Evolutionary conservation across 495 filamentous ascomycete species (phyloP).

Genomic region (Alectoria sarmentosa): DNA sequence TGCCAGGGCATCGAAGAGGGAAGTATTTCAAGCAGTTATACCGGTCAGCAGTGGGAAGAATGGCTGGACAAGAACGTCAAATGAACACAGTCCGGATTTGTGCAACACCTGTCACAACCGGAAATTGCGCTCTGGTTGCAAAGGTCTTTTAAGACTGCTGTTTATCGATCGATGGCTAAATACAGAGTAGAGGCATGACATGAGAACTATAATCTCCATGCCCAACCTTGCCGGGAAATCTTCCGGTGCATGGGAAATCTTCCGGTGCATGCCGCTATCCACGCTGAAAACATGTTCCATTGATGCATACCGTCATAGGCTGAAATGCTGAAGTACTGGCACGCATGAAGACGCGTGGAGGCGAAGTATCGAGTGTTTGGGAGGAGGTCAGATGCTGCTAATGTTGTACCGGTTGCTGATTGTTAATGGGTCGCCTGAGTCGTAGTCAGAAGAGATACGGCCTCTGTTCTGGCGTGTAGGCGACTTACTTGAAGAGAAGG

Average conservation of each 20-base stretch:
- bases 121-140: neutral
- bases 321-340: slow-evolving; percentile 9
- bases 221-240: slow-evolving; percentile 7
- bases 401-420: slow-evolving; percentile 54
- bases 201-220: slow-evolving; percentile 10
- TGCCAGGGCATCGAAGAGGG: slow-evolving; percentile 64
- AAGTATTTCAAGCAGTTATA: slow-evolving; percentile 71
- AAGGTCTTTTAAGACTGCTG: neutral
- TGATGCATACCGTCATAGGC: slow-evolving; percentile 11
- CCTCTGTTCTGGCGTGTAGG: neutral
- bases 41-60: slow-evolving; percentile 70
- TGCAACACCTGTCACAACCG: neutral
- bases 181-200: slow-evolving; percentile 19
- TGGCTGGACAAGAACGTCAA: slow-evolving; percentile 72
- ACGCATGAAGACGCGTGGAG: slow-evolving; percentile 6
- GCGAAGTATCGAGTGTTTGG: neutral
- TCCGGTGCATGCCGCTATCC: slow-evolving; percentile 13
- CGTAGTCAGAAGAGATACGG: neutral
- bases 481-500: slow-evolving; percentile 86
- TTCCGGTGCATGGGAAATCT: neutral
- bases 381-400: slow-evolving; percentile 1
- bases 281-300: slow-evolving; percentile 11
- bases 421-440: slow-evolving; percentile 75
- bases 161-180: slow-evolving; percentile 14
- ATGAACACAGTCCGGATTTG: neutral